Base-by-base conservation (phyloP, 2,329 filamentous ascomycete species). In the Fusarium irregulare region DNA sequence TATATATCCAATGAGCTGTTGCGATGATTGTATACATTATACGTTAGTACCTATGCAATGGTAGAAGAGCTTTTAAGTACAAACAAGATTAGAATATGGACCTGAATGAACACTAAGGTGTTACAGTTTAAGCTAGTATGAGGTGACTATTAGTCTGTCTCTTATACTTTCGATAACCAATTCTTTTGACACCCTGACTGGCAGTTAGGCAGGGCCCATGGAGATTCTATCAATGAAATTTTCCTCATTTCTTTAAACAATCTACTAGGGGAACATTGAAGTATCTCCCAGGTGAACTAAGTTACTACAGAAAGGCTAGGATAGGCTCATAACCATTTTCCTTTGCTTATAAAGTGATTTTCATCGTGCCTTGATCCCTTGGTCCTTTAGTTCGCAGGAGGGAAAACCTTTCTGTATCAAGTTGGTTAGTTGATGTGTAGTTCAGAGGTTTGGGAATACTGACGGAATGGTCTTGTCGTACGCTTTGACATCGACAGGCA, bases 401-500 rank as follows among this genome's bases (percentile, higher is more conserved):
- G 77, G 9, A 78, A 78, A 27, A 71, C 68, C 30, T 64, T 69
- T 16, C 76, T 78, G 25, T 41, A 56, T 9, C 11, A 14, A 16
- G 25, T 4, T 12, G 6, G 40, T 71, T 28, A 55, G 51, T 46
- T 8, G 41, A 50, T 21, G 32, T 10, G 12, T 10, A 18, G 41
- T n/a, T 40, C 16, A 21, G 10, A n/a, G 20, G 32, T 21, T 12
- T 5, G 41, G 13, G n/a, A 10, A n/a, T n/a, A 76, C 79, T 73
- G 80, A 97, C 94, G 94, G 92, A 13, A 97, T 80, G 37, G 84
- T 81, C 25, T 86, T 73, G 54, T 90, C 84, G 78, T 98, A 98
- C 0, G 92, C 90, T 41, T 82, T 80, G 63, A 92, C 88, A 74
- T 98, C 94, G 80, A 94, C 94, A 56, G 83, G 79, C 77, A 92